phyloP scores from a whole-genome alignment of 2,329 filamentous ascomycete species.

The Arthrinium puccinioides region DNA sequence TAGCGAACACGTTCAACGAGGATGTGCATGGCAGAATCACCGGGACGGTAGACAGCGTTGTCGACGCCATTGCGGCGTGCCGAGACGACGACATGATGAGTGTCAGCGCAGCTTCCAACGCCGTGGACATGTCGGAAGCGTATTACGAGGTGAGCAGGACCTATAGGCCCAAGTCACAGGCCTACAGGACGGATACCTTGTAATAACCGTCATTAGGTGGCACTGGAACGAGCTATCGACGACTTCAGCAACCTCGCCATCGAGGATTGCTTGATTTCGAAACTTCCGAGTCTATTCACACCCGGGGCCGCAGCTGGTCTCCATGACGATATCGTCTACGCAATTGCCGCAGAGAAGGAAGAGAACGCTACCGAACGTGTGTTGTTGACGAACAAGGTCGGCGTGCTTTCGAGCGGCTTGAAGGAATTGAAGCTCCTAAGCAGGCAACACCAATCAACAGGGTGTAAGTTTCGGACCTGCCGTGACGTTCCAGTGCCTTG shows the following conservation, averaged over 20 bases:
- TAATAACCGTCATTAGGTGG: slow-evolving; percentile 12
- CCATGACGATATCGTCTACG: slow-evolving; percentile 7
- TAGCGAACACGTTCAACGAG: background rate
- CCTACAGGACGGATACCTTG: background rate
- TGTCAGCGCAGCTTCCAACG: background rate
- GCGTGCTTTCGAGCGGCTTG: background rate
- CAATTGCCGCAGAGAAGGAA: slow-evolving; percentile 14
- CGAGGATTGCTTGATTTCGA: slow-evolving; percentile 14
- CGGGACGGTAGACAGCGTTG: background rate
- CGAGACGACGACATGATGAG: slow-evolving; percentile 4
- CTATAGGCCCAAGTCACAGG: background rate
- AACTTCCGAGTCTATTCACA: slow-evolving; percentile 13
- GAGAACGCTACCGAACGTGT: slow-evolving; percentile 10
- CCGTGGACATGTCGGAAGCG: slow-evolving; percentile 5
- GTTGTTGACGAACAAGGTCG: slow-evolving; percentile 16
- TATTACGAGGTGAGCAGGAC: slow-evolving; percentile 9
- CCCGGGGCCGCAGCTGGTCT: slow-evolving; percentile 13
- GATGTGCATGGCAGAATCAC: background rate
- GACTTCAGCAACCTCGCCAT: slow-evolving; percentile 16
- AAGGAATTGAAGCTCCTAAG: slow-evolving; percentile 1
- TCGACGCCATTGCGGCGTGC: background rate
- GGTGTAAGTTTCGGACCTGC: no score
- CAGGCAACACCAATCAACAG: background rate
- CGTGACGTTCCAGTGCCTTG: no score
- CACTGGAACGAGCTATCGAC: slow-evolving; percentile 17